Evolutionary conservation across 177 flowering plant species (phyloP).

Genomic region (Vitis hybrid): DNA sequence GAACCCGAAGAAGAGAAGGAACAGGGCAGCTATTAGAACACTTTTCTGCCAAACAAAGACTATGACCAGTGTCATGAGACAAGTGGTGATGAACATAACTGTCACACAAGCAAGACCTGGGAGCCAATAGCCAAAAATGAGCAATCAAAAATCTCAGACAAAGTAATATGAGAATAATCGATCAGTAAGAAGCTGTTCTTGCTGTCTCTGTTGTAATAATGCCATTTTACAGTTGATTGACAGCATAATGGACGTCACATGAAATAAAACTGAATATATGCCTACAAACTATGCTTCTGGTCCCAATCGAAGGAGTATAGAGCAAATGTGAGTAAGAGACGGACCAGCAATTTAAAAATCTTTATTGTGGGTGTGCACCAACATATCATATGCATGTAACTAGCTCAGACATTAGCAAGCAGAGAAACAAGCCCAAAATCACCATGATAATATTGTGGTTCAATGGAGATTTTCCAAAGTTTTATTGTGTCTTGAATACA

Average conservation of each 20-base stretch:
- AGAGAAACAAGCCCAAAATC: too few species aligned
- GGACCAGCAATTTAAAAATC: neutral
- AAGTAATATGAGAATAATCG: neutral
- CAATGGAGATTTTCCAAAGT: too few species aligned
- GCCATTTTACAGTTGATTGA: neutral
- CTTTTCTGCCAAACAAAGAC: constrained; percentile 73
- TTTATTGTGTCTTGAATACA: too few species aligned
- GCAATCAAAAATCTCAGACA: neutral
- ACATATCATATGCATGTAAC: too few species aligned
- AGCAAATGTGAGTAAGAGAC: neutral
- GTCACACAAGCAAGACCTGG: constrained; percentile 85
- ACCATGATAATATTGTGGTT: too few species aligned
- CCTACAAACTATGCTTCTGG: neutral
- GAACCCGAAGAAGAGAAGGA: constrained; percentile 63
- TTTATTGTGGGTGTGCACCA: too few species aligned
- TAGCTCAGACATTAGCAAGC: too few species aligned
- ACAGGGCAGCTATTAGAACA: constrained; percentile 45
- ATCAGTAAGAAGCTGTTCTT: neutral
- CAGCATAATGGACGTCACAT: neutral
- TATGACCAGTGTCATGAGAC: constrained; percentile 81
- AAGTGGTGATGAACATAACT: constrained; percentile 86
- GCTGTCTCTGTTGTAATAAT: neutral
- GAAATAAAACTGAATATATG: neutral
- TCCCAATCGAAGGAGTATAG: neutral
- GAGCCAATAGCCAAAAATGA: constrained; percentile 14